phyloP scores from a whole-genome alignment of 83 land plant genomes.

The Picea abies region DNA sequence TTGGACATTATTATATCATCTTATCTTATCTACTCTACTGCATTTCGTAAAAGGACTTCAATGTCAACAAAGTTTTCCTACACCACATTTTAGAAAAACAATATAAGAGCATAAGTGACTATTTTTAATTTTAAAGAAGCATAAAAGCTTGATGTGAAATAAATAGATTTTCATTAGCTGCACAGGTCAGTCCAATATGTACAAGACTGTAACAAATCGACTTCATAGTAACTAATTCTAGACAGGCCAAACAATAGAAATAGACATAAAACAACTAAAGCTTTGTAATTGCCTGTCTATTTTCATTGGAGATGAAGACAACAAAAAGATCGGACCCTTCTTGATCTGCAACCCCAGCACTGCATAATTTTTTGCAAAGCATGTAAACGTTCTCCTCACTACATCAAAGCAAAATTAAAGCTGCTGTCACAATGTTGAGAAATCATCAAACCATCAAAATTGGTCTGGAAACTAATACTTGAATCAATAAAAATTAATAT shows the following conservation, averaged over 20 bases:
- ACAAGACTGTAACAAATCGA: neutral
- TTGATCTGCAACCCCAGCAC: constrained; percentile 45
- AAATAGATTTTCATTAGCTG: neutral
- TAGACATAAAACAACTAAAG: neutral
- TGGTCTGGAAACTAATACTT: too few species aligned
- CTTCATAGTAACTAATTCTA: neutral
- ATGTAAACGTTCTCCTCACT: constrained; percentile 97
- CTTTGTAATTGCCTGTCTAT: constrained; percentile 60
- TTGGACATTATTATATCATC: neutral
- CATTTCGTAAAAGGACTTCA: neutral
- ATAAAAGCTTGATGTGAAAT: neutral
- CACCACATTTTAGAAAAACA: neutral
- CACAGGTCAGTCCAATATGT: neutral
- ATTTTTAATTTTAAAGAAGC: neutral
- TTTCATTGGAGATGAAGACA: constrained; percentile 86
- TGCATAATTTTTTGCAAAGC: constrained; percentile 73
- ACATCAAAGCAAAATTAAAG: constrained; percentile 10
- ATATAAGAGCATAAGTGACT: neutral
- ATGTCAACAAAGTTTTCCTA: neutral
- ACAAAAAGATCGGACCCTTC: constrained; percentile 79
- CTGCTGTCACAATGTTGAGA: too few species aligned
- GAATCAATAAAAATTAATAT: too few species aligned
- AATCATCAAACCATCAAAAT: too few species aligned
- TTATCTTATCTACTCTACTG: neutral
- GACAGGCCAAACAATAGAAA: neutral